Evolutionary conservation across 2,329 filamentous ascomycete species (phyloP), one percentile per base, ranked within the genome.

Genomic region (Cryphonectria parasitica): DNA sequence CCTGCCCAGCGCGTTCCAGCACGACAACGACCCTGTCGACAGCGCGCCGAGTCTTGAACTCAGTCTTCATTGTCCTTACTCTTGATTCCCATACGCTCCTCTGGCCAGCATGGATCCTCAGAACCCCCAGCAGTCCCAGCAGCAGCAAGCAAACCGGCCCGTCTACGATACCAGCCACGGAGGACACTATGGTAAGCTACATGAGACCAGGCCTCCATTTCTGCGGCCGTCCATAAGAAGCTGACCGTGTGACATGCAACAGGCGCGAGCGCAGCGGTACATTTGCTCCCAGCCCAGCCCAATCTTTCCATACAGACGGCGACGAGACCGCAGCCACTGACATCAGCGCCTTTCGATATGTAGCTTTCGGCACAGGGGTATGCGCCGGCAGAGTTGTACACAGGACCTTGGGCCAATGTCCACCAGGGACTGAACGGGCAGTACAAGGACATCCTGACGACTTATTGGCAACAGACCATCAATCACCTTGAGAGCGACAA

Each of bases 381-480:
- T 81, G 93, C 94, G 63, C 94, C 95, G n/a, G 91, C 94, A 62
- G 95, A 98, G 81, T 89, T 97, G 70, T 98, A 98, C 82, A 95
- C 93, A 1, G 95, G 95, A 22, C 91, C 94, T 73, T 98, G 95
- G 95, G 92, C 94, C 76, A 99, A 99, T 84, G 95, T 98, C 74
- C 97, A 97, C 78, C 96, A 99, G 87, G 96, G 96, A 65, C 87
- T 99, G 64, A 92, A 91, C 71, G 95, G 94, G 73, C 92, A 92
- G 73, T 97, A 98, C 81, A 95, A 97, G 80, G 96, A 99, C 80
- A 98, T 98, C 77, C 86, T 99, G 76, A 98, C 97, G 60, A 98
- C 95, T 7, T 99, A 99, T 84, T 99, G 96, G 96, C 96, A 99
- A 82, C 95, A 99, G 78, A 96, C 95, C 73, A 97, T 99, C 83